A percentile compares a stretch with the other conserved stretches of the same genome.
These are phyloP conservation scores for Coniferiporia weirii DNA, from an alignment of 1,284 basidiomycete genomes.

Conservation along the genomic window DNA sequence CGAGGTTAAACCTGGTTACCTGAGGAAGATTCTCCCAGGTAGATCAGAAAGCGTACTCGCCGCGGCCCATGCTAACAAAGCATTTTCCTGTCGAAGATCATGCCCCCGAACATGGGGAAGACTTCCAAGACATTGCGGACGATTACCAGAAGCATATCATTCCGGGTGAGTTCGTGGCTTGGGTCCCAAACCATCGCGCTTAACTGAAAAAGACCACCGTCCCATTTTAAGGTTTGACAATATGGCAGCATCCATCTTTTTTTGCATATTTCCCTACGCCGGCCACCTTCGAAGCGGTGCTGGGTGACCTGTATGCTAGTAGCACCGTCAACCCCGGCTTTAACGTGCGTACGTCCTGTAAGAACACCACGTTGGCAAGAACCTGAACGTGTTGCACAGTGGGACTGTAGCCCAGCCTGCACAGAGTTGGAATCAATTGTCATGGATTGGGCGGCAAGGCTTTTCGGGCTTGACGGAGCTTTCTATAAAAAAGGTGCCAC, in stretches of 20 bases:
- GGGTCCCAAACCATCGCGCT: constrained; percentile 8
- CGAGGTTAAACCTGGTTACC: constrained; percentile 76
- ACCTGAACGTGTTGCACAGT: constrained; percentile 42
- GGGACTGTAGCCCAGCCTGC: constrained; percentile 84
- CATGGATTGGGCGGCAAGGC: constrained; percentile 87
- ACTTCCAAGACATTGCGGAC: constrained; percentile 67
- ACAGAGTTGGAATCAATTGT: constrained; percentile 89
- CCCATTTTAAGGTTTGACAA: constrained; percentile 53
- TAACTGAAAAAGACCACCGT: not conserved
- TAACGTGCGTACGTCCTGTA: constrained; percentile 53
- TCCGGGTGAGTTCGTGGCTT: constrained; percentile 51
- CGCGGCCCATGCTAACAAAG: not conserved
- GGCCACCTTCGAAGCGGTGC: constrained; percentile 79
- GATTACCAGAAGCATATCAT: constrained; percentile 83
- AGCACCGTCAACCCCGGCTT: constrained; percentile 85
- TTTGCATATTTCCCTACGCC: constrained; percentile 82
- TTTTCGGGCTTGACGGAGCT: constrained; percentile 67
- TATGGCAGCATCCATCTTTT: constrained; percentile 90
- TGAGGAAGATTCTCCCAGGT: constrained; percentile 55
- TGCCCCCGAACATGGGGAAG: constrained; percentile 71
- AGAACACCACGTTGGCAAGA: not conserved
- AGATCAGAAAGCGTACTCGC: constrained; percentile 17
- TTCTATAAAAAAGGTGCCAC: constrained; percentile 63
- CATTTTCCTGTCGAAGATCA: constrained; percentile 33
- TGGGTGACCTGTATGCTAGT: constrained; percentile 81